Base-by-base conservation (phyloP, 495 filamentous ascomycete species). In the Bacidia gigantensis region DNA sequence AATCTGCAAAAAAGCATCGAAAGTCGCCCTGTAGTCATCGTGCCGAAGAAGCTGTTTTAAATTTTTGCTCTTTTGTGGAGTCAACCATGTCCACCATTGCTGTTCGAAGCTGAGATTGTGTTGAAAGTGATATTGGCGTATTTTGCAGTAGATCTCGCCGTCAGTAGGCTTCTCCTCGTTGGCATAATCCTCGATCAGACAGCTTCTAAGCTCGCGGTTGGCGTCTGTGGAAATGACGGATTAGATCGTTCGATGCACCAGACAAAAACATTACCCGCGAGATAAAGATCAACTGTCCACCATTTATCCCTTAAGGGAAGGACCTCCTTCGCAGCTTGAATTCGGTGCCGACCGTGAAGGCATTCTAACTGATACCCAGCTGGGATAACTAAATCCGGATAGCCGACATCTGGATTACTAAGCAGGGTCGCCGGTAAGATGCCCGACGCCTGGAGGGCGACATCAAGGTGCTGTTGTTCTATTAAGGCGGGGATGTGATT, bases 61-160 rank as follows among this genome's bases (percentile, higher is more conserved):
- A 20, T 18, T 39, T 17, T 14, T 20, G 3, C 46, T 14, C 10
- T 40, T 11, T 54, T 54, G 0, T 18, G 2, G 3, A 48, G 32
- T n/a, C 5, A 49, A 43, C 0, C 12, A 49, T n/a, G 12, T 49
- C 40, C 11, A 54, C 11, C 2, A 54, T 49, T 48, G 44, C 2
- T 52, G 9, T 49, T 50, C 47, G 12, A 21, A 29, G 47, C 9
- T 24, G 14, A 35, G 18, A 55, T 53, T 49, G 18, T 21, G 11
- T 53, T 49, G 50, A 26, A 46, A 29, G 39, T 66, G 22, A 50
- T 71, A 71, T 53, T 69, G 54, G 2, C 64, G 62, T 24, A 69
- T 60, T 56, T 71, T 70, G 10, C 60, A 50, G 52, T 69, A 73
- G 21, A 73, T 64, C 38, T 71, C 63, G 12, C 67, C 58, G 50